These are phyloP conservation scores for Silene conica DNA, from an alignment of 148 eudicot genomes.

Conservation along the genomic window DNA sequence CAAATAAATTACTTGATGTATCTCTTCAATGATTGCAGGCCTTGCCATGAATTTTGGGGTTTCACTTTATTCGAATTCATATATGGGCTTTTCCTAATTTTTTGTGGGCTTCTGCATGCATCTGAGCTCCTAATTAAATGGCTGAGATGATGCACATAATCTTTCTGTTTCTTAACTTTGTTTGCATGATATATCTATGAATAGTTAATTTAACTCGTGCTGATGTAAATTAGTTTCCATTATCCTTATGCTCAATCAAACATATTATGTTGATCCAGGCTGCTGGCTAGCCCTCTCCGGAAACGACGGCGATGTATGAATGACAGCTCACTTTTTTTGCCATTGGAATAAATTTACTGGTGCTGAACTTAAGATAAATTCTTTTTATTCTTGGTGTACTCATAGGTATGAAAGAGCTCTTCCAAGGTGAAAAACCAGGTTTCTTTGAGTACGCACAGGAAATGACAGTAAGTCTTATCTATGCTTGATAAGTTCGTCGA, in stretches of 20 bases:
- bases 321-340: constrained; percentile 1
- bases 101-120: neutral
- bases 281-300: constrained; percentile 72
- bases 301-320: constrained; percentile 69
- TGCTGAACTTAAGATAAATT: neutral
- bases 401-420: constrained; percentile 69
- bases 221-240: constrained; percentile 13
- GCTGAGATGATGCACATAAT: neutral
- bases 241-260: neutral
- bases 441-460: constrained; percentile 77
- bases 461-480: constrained; percentile 50
- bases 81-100: neutral
- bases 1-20: neutral
- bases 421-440: constrained; percentile 58
- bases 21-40: neutral
- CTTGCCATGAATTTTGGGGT: neutral
- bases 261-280: constrained; percentile 43
- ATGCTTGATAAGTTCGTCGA: constrained; percentile 10
- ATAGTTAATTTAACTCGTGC: neutral
- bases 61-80: neutral
- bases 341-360: neutral
- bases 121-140: neutral
- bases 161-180: neutral
- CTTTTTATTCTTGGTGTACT: neutral
- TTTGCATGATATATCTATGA: neutral